Percentiles rank a stretch among this genome's conserved stretches.
phyloP scores from a whole-genome alignment of 2,329 filamentous ascomycete genomes.

The Chrysosporium queenslandicum region DNA sequence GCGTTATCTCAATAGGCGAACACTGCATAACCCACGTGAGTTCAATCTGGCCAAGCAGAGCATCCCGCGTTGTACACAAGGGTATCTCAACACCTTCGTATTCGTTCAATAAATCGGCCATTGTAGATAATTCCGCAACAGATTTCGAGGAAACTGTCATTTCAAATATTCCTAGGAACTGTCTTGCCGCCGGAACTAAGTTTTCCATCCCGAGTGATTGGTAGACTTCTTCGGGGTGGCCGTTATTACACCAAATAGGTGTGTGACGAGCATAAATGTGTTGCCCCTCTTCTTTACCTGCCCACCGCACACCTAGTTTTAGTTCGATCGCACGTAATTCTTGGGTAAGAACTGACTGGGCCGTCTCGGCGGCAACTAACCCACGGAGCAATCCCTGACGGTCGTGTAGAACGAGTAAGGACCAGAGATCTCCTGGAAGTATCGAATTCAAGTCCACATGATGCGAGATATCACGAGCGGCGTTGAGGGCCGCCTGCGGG shows the following conservation, averaged over 20 bases:
- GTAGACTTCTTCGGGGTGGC: slow-evolving; percentile 2
- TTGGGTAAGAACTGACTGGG: slow-evolving; percentile 20
- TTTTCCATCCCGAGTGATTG: not conserved
- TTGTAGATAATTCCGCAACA: slow-evolving; percentile 19
- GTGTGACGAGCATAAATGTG: slow-evolving; percentile 17
- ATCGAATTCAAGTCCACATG: slow-evolving; percentile 19
- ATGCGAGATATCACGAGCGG: slow-evolving; percentile 22
- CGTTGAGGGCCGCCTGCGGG: slow-evolving; percentile 21
- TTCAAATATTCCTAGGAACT: slow-evolving; percentile 16
- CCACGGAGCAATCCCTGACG: slow-evolving; percentile 20
- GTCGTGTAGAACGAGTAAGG: slow-evolving; percentile 16
- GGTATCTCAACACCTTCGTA: slow-evolving; percentile 25
- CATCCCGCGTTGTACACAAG: slow-evolving; percentile 1
- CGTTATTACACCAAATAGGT: slow-evolving; percentile 10
- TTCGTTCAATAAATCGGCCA: slow-evolving; percentile 29
- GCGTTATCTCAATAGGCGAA: slow-evolving; percentile 27
- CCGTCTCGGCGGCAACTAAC: slow-evolving; percentile 21
- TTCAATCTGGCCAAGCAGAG: slow-evolving; percentile 16
- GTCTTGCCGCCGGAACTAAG: not conserved
- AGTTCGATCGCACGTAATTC: slow-evolving; percentile 25
- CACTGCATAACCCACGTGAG: slow-evolving; percentile 28
- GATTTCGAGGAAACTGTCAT: slow-evolving; percentile 25
- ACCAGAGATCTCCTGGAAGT: slow-evolving; percentile 16
- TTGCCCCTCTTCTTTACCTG: slow-evolving; percentile 12
- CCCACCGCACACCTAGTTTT: slow-evolving; percentile 27